Evolutionary conservation across 768 basidiomycete species (phyloP).

Genomic region (Artomyces pyxidatus): DNA sequence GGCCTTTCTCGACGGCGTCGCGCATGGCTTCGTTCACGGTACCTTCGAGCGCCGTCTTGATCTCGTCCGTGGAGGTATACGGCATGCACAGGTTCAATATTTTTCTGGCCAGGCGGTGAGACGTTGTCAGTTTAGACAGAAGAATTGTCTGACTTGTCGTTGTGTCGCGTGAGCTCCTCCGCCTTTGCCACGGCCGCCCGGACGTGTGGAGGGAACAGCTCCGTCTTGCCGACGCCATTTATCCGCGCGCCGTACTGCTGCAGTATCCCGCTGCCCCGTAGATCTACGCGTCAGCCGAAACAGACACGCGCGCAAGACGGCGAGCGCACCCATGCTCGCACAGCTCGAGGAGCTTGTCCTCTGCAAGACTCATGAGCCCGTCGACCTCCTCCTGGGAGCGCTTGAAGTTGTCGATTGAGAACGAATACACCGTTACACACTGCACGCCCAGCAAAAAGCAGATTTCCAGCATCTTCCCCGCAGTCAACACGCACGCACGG

Average conservation of each 20-base stretch:
- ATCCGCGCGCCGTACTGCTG: constrained; percentile 78
- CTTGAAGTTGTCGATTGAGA: constrained; percentile 96
- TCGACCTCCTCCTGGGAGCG: constrained; percentile 80
- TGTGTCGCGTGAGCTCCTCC: constrained; percentile 67
- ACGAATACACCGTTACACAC: constrained; percentile 94
- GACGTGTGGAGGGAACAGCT: constrained; percentile 74
- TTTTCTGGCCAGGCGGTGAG: constrained; percentile 39
- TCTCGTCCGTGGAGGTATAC: constrained; percentile 89
- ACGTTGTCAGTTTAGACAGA: neutral
- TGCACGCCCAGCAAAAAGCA: constrained; percentile 72
- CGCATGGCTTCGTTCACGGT: constrained; percentile 36
- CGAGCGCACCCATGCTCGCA: constrained; percentile 66
- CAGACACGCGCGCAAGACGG: neutral
- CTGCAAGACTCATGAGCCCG: constrained; percentile 78
- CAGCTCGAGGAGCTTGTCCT: constrained; percentile 70
- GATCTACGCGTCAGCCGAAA: neutral
- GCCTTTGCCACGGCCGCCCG: constrained; percentile 61
- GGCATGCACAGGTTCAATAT: constrained; percentile 91
- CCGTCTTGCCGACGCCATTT: constrained; percentile 68
- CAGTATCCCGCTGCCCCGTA: constrained; percentile 65
- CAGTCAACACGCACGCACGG: neutral
- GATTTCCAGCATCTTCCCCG: constrained; percentile 67
- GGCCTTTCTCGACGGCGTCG: constrained; percentile 15
- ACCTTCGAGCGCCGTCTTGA: constrained; percentile 65
- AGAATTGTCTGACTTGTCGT: constrained; percentile 46